Evolutionary conservation across 139 green algal genomes (phyloP), one percentile per base, ranked within the genome.

Genomic region (Auxenochlorella pyrenoidosa): DNA sequence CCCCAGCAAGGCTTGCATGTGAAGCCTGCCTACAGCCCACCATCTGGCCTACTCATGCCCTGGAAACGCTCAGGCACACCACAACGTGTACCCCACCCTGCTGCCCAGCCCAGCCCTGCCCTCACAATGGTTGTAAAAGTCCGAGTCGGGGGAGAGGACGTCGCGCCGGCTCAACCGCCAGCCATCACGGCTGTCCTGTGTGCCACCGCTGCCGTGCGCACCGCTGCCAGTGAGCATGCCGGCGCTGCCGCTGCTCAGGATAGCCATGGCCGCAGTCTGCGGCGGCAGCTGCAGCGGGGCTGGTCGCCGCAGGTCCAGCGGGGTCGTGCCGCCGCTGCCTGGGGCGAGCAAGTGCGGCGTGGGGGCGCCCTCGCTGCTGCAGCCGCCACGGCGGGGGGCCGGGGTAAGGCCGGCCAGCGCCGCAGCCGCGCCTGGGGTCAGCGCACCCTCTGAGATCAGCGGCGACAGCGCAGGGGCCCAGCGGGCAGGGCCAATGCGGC

Each of bases 401-500:
- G 75, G 73, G 13, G 84, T 84, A 21, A 83, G 30, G 84, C 63
- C 71, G 3, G 80, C 51, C 59, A 87, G 47, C 12, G 26, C 80
- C 5, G 87, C 60, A 3, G 51, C 63, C 10, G 87, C 79, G 22
- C 87, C 87, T 15, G 87, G 87, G 1, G 87, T 90, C 15, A 90
- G 79, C 4, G 78, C 79, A 10, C 87, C 87, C 41, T 90, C 87
- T 15, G 87, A 90, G 47, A 88, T 85, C 32, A 90, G 80, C 3
- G 87, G 87, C 3, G 87, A 90, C 51, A 90, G 80, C 26, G 80
- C 63, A 5, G 87, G 87, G 6, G 70, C 72, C 87, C 87, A 90
- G 18, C 87, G 41, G 40, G 26, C 10, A 32, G 30, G n/a, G 63
- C 51, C 73, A 0, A 72, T 43, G 54, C 80, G 70, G 58, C 40